Conservation (phyloP, 768 basidiomycete genomes). For the Gautieria morchelliformis region DNA sequence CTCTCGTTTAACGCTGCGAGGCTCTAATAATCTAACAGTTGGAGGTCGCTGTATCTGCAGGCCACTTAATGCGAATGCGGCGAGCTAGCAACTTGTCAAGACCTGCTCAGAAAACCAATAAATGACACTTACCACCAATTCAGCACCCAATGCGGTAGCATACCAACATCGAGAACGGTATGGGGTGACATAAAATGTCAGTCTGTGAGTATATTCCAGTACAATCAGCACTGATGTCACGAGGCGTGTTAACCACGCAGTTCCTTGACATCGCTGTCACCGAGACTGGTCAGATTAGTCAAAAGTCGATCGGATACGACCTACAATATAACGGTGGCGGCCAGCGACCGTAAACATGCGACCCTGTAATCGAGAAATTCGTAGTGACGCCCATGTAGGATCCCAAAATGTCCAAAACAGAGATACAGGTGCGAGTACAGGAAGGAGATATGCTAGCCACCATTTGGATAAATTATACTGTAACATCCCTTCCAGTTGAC, state of each 20-base stretch:
- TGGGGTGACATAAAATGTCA: constrained; percentile 28
- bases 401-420: constrained; percentile 81
- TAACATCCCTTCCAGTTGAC: not conserved
- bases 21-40: constrained; percentile 59
- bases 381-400: constrained; percentile 60
- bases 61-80: constrained; percentile 39
- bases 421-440: constrained; percentile 45
- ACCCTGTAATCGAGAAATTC: constrained; percentile 57
- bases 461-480: not conserved
- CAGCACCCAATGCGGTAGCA: constrained; percentile 33
- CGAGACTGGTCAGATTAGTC: not conserved
- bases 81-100: constrained; percentile 30
- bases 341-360: constrained; percentile 61
- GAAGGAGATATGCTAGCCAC: constrained; percentile 31
- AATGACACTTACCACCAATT: constrained; percentile 42
- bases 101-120: not conserved
- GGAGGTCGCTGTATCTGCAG: constrained; percentile 63
- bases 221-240: constrained; percentile 36
- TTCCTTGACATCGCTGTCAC: constrained; percentile 30
- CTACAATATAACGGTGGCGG: constrained; percentile 52
- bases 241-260: constrained; percentile 49
- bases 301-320: constrained; percentile 15
- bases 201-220: not conserved
- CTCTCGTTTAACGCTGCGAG: constrained; percentile 23
- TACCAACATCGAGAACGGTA: constrained; percentile 36